Base-by-base conservation (phyloP, 2,329 filamentous ascomycete species). In the Colletotrichum sansevieriae region DNA sequence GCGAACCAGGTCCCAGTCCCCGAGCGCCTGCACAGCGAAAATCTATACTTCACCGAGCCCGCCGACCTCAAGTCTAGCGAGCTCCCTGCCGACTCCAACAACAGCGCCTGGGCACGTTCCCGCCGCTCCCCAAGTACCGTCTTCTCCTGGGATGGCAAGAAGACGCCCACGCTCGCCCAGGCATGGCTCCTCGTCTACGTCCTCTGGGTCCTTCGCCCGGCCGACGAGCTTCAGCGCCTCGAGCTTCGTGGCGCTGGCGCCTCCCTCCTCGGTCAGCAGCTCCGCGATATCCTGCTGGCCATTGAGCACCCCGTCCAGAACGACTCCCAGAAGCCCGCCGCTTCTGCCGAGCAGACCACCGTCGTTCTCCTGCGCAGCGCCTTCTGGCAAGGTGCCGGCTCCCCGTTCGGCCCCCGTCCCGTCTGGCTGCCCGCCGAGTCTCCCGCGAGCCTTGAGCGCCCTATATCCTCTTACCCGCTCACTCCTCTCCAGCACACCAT, bases 331-430 rank as follows among this genome's bases (percentile, higher is more conserved):
- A 73, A 76, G 74, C 65, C 73, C 37, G 39, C 72, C 63, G 22
- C 72, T 68, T 65, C 73, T 54, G 75, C 76, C 54, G 76, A 74
- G 25, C 70, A 78, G 8, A 77, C 79, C 59, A 78, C 76, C 70
- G 76, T 80, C 10, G 74, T 88, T 56, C 75, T 85, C 62, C 80
- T 86, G 65, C 83, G 85, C 70, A 82, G 82, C 76, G 83, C 89
- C 39, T 92, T 92, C 81, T 92, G 90, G 90, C 90, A 92, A 74
- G 90, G 90, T 52, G 90, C 90, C 35, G 90, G 86, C 18, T 91
- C 89, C 1, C 90, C 90, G 7, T 86, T 91, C 65, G 90, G 90
- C 11, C 81, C 89, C 52, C 89, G 89, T 22, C 84, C 89, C 2
- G 83, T 85, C 68, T 91, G 90, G 90, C 83, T 84, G 7, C 83